Evolutionary conservation across 129 eudicot species (phyloP).

Genomic region (Flaveria bidentis): DNA sequence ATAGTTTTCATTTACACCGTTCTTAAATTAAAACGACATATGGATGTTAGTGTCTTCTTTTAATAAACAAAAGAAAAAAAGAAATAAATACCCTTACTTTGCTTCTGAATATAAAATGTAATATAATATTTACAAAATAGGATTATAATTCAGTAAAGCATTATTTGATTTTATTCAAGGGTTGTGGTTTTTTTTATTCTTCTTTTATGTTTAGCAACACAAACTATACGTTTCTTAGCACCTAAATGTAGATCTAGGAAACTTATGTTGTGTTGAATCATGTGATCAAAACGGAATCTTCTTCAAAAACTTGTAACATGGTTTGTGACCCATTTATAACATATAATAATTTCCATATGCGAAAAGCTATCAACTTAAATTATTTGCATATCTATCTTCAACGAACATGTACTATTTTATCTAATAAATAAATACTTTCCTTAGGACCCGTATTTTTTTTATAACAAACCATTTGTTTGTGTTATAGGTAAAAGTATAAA

Average conservation of each 20-base stretch:
- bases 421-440: neutral
- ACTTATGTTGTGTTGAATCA: slow-evolving; percentile 19
- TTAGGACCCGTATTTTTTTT: neutral
- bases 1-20: too few species aligned
- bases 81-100: neutral
- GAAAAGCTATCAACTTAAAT: slow-evolving; percentile 25
- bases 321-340: slow-evolving; percentile 28
- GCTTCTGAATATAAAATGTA: too few species aligned
- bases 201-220: slow-evolving; percentile 22
- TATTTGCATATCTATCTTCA: slow-evolving; percentile 19
- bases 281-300: slow-evolving; percentile 23
- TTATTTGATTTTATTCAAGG: neutral
- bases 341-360: slow-evolving; percentile 28
- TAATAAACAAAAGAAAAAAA: too few species aligned
- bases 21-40: neutral
- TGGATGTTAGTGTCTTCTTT: neutral
- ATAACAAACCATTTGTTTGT: neutral
- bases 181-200: neutral
- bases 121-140: too few species aligned
- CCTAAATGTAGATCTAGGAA: slow-evolving; percentile 19
- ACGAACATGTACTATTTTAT: neutral
- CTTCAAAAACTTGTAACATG: slow-evolving; percentile 39
- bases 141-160: too few species aligned
- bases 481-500: neutral
- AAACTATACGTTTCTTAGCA: slow-evolving; percentile 19